These are phyloP conservation scores for Linnemannia exigua DNA, from an alignment of 192 early-diverging fungal species.

Conservation along the genomic window DNA sequence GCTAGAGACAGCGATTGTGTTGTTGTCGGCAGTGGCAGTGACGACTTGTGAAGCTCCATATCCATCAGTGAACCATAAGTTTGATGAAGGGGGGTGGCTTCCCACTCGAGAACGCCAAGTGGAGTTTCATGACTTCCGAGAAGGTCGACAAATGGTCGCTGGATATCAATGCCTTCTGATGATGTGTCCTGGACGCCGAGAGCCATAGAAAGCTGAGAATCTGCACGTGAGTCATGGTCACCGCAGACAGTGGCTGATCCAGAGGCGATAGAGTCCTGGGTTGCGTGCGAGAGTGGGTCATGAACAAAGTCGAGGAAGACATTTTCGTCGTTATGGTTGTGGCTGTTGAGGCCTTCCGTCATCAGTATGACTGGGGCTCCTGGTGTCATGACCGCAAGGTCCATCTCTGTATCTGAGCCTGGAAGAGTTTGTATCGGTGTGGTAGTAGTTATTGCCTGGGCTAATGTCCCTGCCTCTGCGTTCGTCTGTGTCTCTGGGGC, in stretches of 20 bases:
- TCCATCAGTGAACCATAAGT: slow-evolving; percentile 44
- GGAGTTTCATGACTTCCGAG: not conserved
- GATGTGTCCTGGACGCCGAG: not conserved
- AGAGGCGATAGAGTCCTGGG: not conserved
- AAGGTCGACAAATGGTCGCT: not conserved
- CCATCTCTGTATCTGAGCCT: not conserved
- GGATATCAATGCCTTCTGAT: not conserved
- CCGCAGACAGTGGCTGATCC: not conserved
- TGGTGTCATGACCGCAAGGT: not conserved
- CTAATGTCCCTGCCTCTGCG: not conserved
- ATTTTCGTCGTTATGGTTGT: slow-evolving; percentile 6
- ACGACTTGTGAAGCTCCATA: slow-evolving; percentile 47
- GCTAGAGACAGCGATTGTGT: not conserved
- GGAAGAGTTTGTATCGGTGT: not conserved
- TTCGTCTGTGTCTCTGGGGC: not conserved
- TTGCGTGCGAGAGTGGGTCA: slow-evolving; percentile 7
- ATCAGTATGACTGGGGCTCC: not conserved
- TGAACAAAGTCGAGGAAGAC: slow-evolving; percentile 31
- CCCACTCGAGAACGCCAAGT: slow-evolving; percentile 19
- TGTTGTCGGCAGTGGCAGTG: slow-evolving; percentile 10
- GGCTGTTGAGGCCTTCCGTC: not conserved
- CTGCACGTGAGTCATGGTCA: not conserved
- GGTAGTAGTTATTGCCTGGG: not conserved
- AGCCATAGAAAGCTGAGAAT: not conserved
- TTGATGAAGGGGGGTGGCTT: not conserved